phyloP scores from a whole-genome alignment of 352 stramenopile genomes.

The Globisporangium polare region DNA sequence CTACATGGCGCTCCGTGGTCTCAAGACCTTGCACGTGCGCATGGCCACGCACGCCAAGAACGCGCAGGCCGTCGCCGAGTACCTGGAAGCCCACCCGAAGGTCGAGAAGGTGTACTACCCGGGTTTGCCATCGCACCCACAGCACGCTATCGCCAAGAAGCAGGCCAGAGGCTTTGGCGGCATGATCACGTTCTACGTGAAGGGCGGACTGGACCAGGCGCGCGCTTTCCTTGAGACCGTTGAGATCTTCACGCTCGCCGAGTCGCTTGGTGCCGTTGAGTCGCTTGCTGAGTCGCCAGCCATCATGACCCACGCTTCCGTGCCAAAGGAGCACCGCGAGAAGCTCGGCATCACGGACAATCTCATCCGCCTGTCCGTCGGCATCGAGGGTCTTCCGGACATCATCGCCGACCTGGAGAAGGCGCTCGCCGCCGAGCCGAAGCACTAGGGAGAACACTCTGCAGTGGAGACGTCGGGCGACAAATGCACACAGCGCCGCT shows the following conservation, averaged over 20 bases:
- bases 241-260: constrained; percentile 92
- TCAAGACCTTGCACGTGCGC: constrained; percentile 94
- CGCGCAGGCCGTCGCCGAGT: constrained; percentile 88
- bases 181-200: constrained; percentile 94
- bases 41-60: constrained; percentile 95
- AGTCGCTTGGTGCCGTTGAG: constrained; percentile 93
- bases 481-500: neutral
- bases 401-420: constrained; percentile 88
- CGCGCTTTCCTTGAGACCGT: constrained; percentile 92
- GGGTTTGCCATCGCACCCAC: constrained; percentile 84
- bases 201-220: constrained; percentile 71
- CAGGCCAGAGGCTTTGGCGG: constrained; percentile 70
- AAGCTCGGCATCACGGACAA: constrained; percentile 91
- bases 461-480: constrained; percentile 6
- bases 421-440: constrained; percentile 59
- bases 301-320: constrained; percentile 93
- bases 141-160: constrained; percentile 86
- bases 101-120: constrained; percentile 94
- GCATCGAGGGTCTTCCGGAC: constrained; percentile 91
- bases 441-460: constrained; percentile 13
- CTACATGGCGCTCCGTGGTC: constrained; percentile 92
- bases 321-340: constrained; percentile 84
- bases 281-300: constrained; percentile 93
- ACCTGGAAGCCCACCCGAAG: constrained; percentile 81
- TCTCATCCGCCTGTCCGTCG: constrained; percentile 91